Base-by-base conservation (phyloP, 176 grass and related monocot species). In the Oryza rufipogon region DNA sequence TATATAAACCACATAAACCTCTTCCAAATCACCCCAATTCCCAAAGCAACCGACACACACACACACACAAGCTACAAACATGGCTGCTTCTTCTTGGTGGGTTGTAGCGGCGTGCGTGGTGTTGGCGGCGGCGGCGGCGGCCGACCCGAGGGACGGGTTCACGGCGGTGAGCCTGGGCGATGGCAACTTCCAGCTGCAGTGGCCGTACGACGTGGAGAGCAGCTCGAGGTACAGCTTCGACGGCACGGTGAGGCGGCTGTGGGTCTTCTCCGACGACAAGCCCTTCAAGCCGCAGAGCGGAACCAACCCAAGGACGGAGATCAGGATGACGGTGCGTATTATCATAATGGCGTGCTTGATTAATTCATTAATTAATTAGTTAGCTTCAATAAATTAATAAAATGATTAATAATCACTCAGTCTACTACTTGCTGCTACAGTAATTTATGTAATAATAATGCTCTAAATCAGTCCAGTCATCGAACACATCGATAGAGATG, bases 231-330 rank as follows among this genome's bases (percentile, higher is more conserved):
- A 79, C 79, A 88, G 39, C 42, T 83, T 82, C 22, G 19, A 51
- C 75, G 80, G 56, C 76, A 64, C 46, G n/a, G 64, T 87, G 34
- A 28, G 83, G 22, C 58, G 69, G 75, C 69, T 89, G 2, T 92
- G 90, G 90, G 87, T 92, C 5, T 72, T 83, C 19, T 58, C 78
- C 7, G 36, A 48, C 22, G 90, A 91, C 58, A 78, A 88, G 70
- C 90, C 90, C 9, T 74, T 80, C 11, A 6, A 36, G 3, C 42
- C 0, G 3, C 4, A 34, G 6, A 58, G 83, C 69, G 12, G 39
- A 13, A 66, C 86, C 70, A 84, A 22, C 11, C 85, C 91, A 30
- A 86, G 91, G 28, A 90, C 88, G 1, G 88, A 90, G 84, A 90
- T 93, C 14, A 74, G 58, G 30, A 90, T 88, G 19, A 42, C 10